Percentiles rank a stretch among this genome's conserved stretches.
Conservation (phyloP, 495 filamentous ascomycete species). For the Daldinia loculata region DNA sequence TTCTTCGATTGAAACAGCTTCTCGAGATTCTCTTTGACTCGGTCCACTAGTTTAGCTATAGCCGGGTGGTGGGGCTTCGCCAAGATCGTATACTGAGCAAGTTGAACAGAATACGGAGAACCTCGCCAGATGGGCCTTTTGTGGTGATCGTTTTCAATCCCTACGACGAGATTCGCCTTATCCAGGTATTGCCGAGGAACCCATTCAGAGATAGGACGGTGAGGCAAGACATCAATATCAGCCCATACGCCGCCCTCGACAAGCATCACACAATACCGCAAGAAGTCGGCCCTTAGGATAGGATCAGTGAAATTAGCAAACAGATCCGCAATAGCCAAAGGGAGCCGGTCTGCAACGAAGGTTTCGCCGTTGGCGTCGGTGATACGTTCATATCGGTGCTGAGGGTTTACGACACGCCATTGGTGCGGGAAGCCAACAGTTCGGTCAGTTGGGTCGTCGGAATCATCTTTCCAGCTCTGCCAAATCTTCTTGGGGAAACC, state of each 20-base stretch:
- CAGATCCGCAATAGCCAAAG: slow-evolving; percentile 38
- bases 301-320: slow-evolving; percentile 46
- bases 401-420: slow-evolving; percentile 47
- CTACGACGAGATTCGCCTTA: slow-evolving; percentile 50
- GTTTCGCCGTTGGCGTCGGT: slow-evolving; percentile 47
- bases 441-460: slow-evolving; percentile 22
- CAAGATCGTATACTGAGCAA: slow-evolving; percentile 55
- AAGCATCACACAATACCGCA: slow-evolving; percentile 60
- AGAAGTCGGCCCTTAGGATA: slow-evolving; percentile 50
- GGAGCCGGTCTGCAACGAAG: slow-evolving; percentile 47
- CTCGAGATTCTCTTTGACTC: slow-evolving; percentile 34
- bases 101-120: slow-evolving; percentile 46
- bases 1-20: slow-evolving; percentile 6
- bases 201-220: slow-evolving; percentile 51
- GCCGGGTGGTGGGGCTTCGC: slow-evolving; percentile 47
- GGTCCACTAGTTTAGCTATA: slow-evolving; percentile 31
- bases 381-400: slow-evolving; percentile 49
- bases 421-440: slow-evolving; percentile 17
- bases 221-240: slow-evolving; percentile 55
- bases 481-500: slow-evolving; percentile 31
- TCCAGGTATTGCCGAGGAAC: slow-evolving; percentile 46
- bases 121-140: slow-evolving; percentile 38
- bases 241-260: slow-evolving; percentile 62
- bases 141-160: slow-evolving; percentile 53
- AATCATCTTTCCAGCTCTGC: slow-evolving; percentile 35